A percentile compares a stretch with the other conserved stretches of the same genome.
These are phyloP conservation scores for Debaryomyces prosopidis DNA, from an alignment of 805 yeast genomes.

Conservation along the genomic window DNA sequence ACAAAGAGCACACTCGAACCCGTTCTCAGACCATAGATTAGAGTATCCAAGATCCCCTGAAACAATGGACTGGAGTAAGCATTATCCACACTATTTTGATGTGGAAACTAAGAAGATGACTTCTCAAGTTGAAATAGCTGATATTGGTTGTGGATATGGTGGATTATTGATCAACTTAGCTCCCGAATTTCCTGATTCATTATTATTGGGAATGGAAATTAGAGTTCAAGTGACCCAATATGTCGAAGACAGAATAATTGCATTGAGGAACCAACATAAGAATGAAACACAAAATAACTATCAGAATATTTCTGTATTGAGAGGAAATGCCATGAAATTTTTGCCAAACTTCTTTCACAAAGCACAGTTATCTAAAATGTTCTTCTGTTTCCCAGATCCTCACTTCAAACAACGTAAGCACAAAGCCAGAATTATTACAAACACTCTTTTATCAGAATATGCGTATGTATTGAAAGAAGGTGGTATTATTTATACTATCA, in stretches of 20 bases:
- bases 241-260: constrained; percentile 92
- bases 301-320: constrained; percentile 83
- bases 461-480: constrained; percentile 86
- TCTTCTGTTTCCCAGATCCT: constrained; percentile 99
- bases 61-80: constrained; percentile 81
- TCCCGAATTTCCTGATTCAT: constrained; percentile 68
- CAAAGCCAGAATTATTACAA: constrained; percentile 93
- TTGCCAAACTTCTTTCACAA: constrained; percentile 88
- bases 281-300: constrained; percentile 42
- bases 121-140: constrained; percentile 80
- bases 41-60: constrained; percentile 84
- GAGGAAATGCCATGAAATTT: constrained; percentile 98
- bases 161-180: constrained; percentile 83
- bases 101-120: constrained; percentile 42
- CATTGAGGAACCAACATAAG: constrained; percentile 59
- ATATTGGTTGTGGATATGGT: constrained; percentile 97
- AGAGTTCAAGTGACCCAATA: constrained; percentile 97
- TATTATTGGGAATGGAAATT: constrained; percentile 94
- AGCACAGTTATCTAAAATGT: constrained; percentile 84
- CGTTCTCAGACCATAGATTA: constrained; percentile 90
- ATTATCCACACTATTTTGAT: constrained; percentile 65
- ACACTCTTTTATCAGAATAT: constrained; percentile 85
- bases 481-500: constrained; percentile 89
- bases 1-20: constrained; percentile 97
- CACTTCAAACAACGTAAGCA: constrained; percentile 97